Conservation (phyloP, 139 green algal species). For the Ettlia oleoabundans region DNA sequence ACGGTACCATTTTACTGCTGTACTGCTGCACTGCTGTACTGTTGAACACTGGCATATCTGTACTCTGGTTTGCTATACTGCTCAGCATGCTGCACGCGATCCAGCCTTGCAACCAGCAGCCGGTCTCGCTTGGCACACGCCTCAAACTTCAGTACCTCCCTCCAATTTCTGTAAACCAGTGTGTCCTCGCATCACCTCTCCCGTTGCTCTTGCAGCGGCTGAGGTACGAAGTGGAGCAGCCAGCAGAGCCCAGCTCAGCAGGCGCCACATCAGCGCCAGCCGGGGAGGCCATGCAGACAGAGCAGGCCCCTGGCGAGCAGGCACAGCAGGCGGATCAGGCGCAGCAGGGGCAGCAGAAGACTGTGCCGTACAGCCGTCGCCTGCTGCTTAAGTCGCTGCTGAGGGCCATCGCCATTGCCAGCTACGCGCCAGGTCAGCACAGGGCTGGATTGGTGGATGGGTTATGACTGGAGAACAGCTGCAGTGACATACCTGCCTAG, state of each 20-base stretch:
- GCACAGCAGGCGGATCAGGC: slow-evolving; percentile 1
- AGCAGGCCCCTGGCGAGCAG: background rate
- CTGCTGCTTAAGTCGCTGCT: slow-evolving; percentile 93
- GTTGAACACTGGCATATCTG: too few relatives aligned
- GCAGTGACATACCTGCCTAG: too few relatives aligned
- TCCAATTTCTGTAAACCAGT: background rate
- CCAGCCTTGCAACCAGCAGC: too few relatives aligned
- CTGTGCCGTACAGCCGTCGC: slow-evolving; percentile 64
- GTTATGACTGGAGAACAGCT: too few relatives aligned
- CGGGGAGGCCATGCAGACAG: background rate
- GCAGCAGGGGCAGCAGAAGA: background rate
- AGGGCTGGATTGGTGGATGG: background rate
- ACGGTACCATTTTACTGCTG: background rate
- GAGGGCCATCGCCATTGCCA: slow-evolving; percentile 81
- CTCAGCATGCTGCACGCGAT: too few relatives aligned
- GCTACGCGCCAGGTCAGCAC: slow-evolving; percentile 68
- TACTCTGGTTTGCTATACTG: too few relatives aligned
- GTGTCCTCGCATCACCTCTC: background rate
- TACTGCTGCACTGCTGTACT: too few relatives aligned
- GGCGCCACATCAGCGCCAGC: background rate
- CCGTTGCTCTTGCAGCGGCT: slow-evolving; percentile 11
- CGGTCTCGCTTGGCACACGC: too few relatives aligned
- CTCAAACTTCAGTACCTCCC: too few relatives aligned
- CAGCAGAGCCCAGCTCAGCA: background rate
- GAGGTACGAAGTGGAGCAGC: slow-evolving; percentile 24